Evolutionary conservation across 208 protist genomes (phyloP), one percentile per base, ranked within the genome.

Genomic region (Crithidia fasciculata): DNA sequence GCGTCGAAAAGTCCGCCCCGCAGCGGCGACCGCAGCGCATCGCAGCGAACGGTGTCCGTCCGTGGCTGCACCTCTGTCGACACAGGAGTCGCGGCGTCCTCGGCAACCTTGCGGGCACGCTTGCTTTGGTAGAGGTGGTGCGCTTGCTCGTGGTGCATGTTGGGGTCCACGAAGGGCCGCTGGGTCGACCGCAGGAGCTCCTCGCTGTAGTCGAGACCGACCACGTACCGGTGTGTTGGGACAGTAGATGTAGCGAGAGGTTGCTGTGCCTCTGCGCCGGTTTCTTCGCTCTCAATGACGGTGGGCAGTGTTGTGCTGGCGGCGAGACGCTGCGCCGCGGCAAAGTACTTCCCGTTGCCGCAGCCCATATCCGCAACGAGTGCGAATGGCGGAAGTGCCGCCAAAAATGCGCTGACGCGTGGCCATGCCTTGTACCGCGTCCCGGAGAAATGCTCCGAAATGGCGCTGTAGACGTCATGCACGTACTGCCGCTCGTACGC

Each of bases 371-470:
- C 94, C 0, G 82, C 88, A 9, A 96, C 71, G n/a, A 93, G 9
- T 16, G 82, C 69, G 79, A 84, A 86, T 16, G 84, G 74, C 13
- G 89, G 88, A 4, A 93, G 74, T 2, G 74, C 57, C 44, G 90
- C 82, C 41, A 96, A 70, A 72, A 97, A 97, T 10, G 62, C 57
- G 8, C 61, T 56, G 7, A 97, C 85, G n/a, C 78, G 74, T 16
- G 94, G 92, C 92, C 94, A 97, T 16, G 88, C 81, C 72, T 95
- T 95, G 85, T 95, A 97, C 9, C 94, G 89, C 7, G 94, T 96
- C 39, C 81, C 64, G 43, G 88, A 95, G 69, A 97, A 97, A 80
- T 97, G 94, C 2, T 68, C 40, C 0, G 94, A 84, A 56, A 97
- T 96, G 41, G 81, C 84, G 60, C 89, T 84, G 74, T 97, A 97